phyloP scores from a whole-genome alignment of 2,329 filamentous ascomycete genomes.

The Leptosphaerulina australis region DNA sequence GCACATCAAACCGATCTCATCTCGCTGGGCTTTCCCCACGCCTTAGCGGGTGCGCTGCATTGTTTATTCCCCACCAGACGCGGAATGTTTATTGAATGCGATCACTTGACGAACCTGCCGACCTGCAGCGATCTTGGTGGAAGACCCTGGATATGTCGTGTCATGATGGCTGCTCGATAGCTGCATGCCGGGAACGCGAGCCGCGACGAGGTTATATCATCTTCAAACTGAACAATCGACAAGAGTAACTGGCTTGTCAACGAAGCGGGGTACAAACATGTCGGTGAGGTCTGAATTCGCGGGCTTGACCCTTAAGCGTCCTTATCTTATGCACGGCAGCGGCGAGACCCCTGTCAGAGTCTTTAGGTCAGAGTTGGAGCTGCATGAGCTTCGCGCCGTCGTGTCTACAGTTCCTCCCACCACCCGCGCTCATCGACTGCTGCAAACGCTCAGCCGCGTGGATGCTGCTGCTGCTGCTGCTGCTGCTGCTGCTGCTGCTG shows the following conservation, averaged over 20 bases:
- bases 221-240: slow-evolving; percentile 8
- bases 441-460: slow-evolving; percentile 43
- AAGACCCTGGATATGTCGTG: slow-evolving; percentile 20
- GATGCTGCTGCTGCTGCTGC: no score
- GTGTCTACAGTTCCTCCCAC: slow-evolving; percentile 25
- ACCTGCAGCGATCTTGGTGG: slow-evolving; percentile 20
- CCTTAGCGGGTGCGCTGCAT: slow-evolving; percentile 24
- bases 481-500: no score
- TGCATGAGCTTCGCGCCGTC: slow-evolving; percentile 9
- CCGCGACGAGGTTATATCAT: slow-evolving; percentile 14
- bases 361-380: slow-evolving; percentile 18
- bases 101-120: slow-evolving; percentile 12
- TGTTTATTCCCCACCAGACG: slow-evolving; percentile 20
- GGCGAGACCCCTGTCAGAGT: slow-evolving; percentile 23
- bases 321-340: slow-evolving; percentile 36
- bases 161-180: slow-evolving; percentile 14
- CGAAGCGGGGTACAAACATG: slow-evolving; percentile 35
- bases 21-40: slow-evolving; percentile 33
- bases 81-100: slow-evolving; percentile 15
- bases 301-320: slow-evolving; percentile 22
- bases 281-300: slow-evolving; percentile 33
- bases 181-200: slow-evolving; percentile 13
- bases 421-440: slow-evolving; percentile 26
- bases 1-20: slow-evolving; percentile 35
- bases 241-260: slow-evolving; percentile 1